A percentile compares a stretch with the other conserved stretches of the same genome.
Evolutionary conservation across 1,284 basidiomycete species (phyloP).

Genomic region (Tylopilus sp.): DNA sequence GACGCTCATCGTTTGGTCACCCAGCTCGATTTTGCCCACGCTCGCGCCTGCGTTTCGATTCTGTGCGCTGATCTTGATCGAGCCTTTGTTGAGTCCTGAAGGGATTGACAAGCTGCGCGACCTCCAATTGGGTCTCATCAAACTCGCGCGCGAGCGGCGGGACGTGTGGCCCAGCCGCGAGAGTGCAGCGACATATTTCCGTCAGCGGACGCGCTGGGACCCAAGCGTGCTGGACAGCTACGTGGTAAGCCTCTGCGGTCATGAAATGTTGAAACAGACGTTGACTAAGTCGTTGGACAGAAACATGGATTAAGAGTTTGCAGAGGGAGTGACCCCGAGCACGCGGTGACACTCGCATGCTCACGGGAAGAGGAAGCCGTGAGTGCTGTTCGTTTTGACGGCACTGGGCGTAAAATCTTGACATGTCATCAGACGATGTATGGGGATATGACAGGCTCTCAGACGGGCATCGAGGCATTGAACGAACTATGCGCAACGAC

Average conservation of each 20-base stretch:
- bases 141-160: slow-evolving; percentile 56
- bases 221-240: slow-evolving; percentile 57
- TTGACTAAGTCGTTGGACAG: slow-evolving; percentile 39
- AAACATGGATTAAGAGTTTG: slow-evolving; percentile 56
- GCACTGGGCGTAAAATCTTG: background rate
- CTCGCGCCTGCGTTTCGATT: slow-evolving; percentile 56
- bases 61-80: slow-evolving; percentile 61
- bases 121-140: slow-evolving; percentile 55
- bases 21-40: slow-evolving; percentile 62
- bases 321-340: slow-evolving; percentile 41
- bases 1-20: slow-evolving; percentile 22
- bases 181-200: slow-evolving; percentile 51
- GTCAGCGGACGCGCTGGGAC: slow-evolving; percentile 58
- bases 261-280: background rate
- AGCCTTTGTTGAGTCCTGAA: slow-evolving; percentile 64
- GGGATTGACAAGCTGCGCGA: slow-evolving; percentile 52
- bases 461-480: slow-evolving; percentile 59
- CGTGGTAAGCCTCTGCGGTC: slow-evolving; percentile 48
- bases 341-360: slow-evolving; percentile 62
- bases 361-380: slow-evolving; percentile 68
- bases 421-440: slow-evolving; percentile 39
- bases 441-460: slow-evolving; percentile 50
- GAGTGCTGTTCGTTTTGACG: background rate
- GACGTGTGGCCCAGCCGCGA: slow-evolving; percentile 60
- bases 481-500: slow-evolving; percentile 49